Evolutionary conservation across 225 moss, liverwort and hornwort species (phyloP).

Genomic region (Pleurozium schreberi): DNA sequence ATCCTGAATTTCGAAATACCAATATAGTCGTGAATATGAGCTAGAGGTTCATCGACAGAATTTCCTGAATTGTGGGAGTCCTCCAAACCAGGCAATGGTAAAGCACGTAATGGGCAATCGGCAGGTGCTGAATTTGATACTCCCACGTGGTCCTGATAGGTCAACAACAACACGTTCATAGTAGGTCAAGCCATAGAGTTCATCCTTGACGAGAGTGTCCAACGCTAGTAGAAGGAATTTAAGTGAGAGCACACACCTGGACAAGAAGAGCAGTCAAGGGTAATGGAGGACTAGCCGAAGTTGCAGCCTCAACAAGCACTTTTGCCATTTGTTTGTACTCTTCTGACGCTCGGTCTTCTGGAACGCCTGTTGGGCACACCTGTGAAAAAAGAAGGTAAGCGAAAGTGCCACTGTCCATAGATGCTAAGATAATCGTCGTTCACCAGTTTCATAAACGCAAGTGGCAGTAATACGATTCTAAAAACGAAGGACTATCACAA

Average conservation of each 20-base stretch:
- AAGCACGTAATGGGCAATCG: constrained; percentile 66
- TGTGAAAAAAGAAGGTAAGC: neutral
- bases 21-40: constrained; percentile 88
- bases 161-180: neutral
- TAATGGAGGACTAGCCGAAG: constrained; percentile 44
- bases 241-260: constrained; percentile 35
- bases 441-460: neutral
- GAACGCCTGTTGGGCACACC: constrained; percentile 66
- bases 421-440: neutral
- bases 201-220: neutral
- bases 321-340: constrained; percentile 66
- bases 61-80: neutral
- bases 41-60: constrained; percentile 14
- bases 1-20: constrained; percentile 68
- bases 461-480: neutral
- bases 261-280: constrained; percentile 88
- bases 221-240: neutral
- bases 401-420: neutral
- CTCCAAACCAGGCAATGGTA: constrained; percentile 31
- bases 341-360: constrained; percentile 40
- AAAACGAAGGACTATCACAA: neutral
- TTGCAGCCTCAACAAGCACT: constrained; percentile 41
- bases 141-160: constrained; percentile 72
- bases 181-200: neutral
- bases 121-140: constrained; percentile 87